Evolutionary conservation across 805 yeast genomes (phyloP).

Genomic region (Yamadazyma sp.): DNA sequence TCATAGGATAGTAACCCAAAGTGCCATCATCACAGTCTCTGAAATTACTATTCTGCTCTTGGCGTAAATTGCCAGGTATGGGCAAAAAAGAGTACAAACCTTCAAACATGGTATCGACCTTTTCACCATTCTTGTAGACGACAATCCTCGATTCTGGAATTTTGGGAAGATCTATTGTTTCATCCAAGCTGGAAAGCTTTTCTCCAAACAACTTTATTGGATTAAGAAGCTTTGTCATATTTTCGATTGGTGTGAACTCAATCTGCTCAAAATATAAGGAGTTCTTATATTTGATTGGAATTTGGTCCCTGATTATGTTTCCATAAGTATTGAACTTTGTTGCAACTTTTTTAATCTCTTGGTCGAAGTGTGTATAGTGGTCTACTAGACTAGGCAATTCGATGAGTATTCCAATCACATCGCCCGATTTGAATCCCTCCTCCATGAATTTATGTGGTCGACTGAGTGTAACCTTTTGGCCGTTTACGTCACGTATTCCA

Average conservation of each 20-base stretch:
- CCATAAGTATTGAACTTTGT: slow-evolving; percentile 21
- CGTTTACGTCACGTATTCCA: slow-evolving; percentile 77
- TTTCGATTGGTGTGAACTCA: slow-evolving; percentile 69
- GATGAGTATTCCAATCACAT: slow-evolving; percentile 76
- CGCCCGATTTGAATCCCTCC: slow-evolving; percentile 66
- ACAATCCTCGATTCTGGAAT: slow-evolving; percentile 59
- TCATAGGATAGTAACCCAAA: slow-evolving; percentile 88
- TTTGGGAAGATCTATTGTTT: slow-evolving; percentile 33
- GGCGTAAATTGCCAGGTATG: slow-evolving; percentile 52
- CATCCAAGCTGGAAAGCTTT: slow-evolving; percentile 37
- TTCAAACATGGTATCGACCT: slow-evolving; percentile 63
- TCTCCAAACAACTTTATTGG: slow-evolving; percentile 74
- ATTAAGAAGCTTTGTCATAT: slow-evolving; percentile 70
- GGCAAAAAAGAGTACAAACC: slow-evolving; percentile 76
- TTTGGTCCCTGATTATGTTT: slow-evolving; percentile 74
- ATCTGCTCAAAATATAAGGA: slow-evolving; percentile 80
- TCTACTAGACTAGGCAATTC: slow-evolving; percentile 56
- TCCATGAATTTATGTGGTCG: slow-evolving; percentile 57
- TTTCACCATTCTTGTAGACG: slow-evolving; percentile 76
- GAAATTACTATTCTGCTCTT: slow-evolving; percentile 39
- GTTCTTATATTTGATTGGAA: slow-evolving; percentile 79
- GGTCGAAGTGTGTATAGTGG: slow-evolving; percentile 43
- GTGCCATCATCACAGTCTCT: slow-evolving; percentile 71
- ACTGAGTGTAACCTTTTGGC: slow-evolving; percentile 74
- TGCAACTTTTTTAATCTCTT: neutral